Evolutionary conservation across 768 basidiomycete genomes (phyloP).

Genomic region (Tylopilus vinaceipallidus): DNA sequence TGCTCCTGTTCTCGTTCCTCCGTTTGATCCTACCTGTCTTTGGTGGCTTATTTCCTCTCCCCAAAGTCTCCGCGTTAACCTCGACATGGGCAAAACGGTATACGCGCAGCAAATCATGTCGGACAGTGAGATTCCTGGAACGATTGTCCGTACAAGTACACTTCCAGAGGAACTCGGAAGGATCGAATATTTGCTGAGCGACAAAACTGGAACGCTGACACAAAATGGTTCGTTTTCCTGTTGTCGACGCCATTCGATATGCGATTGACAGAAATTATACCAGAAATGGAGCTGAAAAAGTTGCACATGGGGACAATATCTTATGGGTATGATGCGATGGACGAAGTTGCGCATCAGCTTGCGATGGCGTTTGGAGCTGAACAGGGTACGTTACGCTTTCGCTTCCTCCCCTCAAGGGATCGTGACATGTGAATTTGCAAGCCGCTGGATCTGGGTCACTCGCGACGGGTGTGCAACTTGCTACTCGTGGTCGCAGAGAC

Average conservation of each 20-base stretch:
- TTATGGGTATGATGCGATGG: constrained; percentile 97
- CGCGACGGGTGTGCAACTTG: constrained; percentile 77
- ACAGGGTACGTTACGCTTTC: constrained; percentile 38
- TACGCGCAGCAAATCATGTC: constrained; percentile 96
- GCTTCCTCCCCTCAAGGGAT: background rate
- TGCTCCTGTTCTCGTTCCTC: background rate
- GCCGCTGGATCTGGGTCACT: constrained; percentile 50
- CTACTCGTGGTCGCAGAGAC: constrained; percentile 83
- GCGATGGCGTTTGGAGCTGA: constrained; percentile 76
- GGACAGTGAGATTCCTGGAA: constrained; percentile 88
- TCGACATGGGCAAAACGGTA: constrained; percentile 99
- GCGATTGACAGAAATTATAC: background rate
- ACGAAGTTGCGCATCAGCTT: constrained; percentile 94
- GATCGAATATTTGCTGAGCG: constrained; percentile 93
- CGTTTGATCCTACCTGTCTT: background rate
- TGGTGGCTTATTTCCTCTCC: background rate
- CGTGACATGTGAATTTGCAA: constrained; percentile 31
- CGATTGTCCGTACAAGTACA: constrained; percentile 96
- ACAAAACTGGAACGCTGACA: constrained; percentile 97
- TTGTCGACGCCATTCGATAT: background rate
- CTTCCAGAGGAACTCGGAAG: constrained; percentile 94
- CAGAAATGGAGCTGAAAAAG: constrained; percentile 99
- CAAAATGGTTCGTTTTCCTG: constrained; percentile 73
- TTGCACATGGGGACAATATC: constrained; percentile 99
- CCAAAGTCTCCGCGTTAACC: constrained; percentile 89